phyloP scores from a whole-genome alignment of 192 early-diverging fungal species.

The Phlyctochytrium bullatum region DNA sequence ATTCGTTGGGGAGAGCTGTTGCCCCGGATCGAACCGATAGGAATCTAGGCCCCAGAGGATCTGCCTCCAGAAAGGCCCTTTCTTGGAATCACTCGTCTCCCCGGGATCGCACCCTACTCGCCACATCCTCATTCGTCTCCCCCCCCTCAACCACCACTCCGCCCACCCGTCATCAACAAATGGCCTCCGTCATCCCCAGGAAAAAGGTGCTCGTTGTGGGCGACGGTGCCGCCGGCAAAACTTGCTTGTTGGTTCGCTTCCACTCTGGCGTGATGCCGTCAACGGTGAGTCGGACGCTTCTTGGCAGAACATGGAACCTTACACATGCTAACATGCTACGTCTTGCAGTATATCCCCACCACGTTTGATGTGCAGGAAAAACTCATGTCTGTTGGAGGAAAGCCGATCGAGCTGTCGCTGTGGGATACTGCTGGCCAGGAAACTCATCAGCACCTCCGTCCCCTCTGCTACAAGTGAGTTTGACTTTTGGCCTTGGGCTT shows the following conservation, averaged over 20 bases:
- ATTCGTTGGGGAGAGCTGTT: too few species aligned
- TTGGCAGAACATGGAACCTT: too few species aligned
- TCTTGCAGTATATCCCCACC: conserved; percentile 46
- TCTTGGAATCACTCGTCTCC: too few species aligned
- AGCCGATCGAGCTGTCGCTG: conserved; percentile 78
- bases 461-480: conserved; percentile 67
- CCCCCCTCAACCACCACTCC: too few species aligned
- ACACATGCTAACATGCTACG: not conserved
- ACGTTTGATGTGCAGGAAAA: conserved; percentile 86
- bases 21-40: too few species aligned
- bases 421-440: conserved; percentile 98
- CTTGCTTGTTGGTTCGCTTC: not conserved
- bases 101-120: too few species aligned
- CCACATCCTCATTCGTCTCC: too few species aligned
- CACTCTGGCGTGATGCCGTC: not conserved
- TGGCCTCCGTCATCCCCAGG: conserved; percentile 19
- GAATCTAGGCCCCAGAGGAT: too few species aligned
- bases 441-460: conserved; percentile 90
- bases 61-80: too few species aligned
- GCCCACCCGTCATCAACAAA: too few species aligned
- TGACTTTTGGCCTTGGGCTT: too few species aligned
- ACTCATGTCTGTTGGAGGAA: conserved; percentile 80
- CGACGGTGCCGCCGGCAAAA: conserved; percentile 24
- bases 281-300: not conserved
- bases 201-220: conserved; percentile 49